phyloP scores from a whole-genome alignment of 768 basidiomycete species.

The Leccinum rimulosum region DNA sequence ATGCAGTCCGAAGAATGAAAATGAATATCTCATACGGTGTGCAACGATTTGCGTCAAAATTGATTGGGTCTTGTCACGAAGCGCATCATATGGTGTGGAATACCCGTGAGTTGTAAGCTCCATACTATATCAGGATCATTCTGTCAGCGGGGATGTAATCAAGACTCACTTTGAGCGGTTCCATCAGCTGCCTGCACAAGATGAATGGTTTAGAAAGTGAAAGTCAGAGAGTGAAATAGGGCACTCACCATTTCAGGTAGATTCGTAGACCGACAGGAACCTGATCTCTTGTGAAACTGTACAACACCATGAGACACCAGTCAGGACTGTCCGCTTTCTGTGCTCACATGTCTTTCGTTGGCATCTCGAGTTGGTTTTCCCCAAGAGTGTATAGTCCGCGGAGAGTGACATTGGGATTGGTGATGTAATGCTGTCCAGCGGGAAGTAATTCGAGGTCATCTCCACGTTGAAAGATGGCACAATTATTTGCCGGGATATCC shows the following conservation, averaged over 20 bases:
- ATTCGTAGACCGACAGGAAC: slow-evolving; percentile 82
- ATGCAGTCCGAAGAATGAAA: not conserved
- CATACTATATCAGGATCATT: slow-evolving; percentile 39
- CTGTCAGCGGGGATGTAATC: slow-evolving; percentile 14
- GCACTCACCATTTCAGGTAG: slow-evolving; percentile 71
- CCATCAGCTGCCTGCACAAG: slow-evolving; percentile 42
- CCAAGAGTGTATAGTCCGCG: slow-evolving; percentile 79
- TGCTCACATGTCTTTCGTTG: slow-evolving; percentile 80
- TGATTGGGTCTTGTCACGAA: slow-evolving; percentile 80
- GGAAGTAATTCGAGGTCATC: slow-evolving; percentile 76
- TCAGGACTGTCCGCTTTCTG: not conserved
- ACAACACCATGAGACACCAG: not conserved
- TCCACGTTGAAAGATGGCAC: slow-evolving; percentile 79
- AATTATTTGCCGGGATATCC: slow-evolving; percentile 84
- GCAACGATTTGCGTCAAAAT: slow-evolving; percentile 86
- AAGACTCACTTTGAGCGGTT: slow-evolving; percentile 44
- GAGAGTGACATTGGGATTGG: slow-evolving; percentile 78
- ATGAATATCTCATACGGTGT: slow-evolving; percentile 48
- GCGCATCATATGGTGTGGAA: slow-evolving; percentile 76
- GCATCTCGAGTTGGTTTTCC: slow-evolving; percentile 84
- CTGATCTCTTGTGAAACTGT: slow-evolving; percentile 80
- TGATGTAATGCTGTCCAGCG: slow-evolving; percentile 83
- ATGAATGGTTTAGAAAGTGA: not conserved
- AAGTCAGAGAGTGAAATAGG: not conserved
- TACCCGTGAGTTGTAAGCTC: slow-evolving; percentile 83